These are phyloP conservation scores for Solanum pennellii DNA, from an alignment of 257 asterid genomes.

Conservation along the genomic window DNA sequence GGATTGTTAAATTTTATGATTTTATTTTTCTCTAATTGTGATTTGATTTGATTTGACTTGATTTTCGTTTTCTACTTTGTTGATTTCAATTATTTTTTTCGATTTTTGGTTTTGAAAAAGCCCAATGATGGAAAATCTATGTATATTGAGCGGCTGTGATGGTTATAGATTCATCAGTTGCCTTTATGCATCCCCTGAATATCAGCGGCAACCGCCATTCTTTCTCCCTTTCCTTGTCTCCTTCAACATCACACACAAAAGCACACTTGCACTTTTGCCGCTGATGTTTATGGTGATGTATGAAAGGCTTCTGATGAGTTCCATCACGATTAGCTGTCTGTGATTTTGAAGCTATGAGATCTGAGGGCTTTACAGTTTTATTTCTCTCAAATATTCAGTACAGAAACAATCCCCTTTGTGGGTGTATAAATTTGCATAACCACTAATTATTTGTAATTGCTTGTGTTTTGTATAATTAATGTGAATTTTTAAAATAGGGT, in stretches of 20 bases:
- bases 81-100: neutral
- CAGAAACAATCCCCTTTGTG: neutral
- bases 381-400: neutral
- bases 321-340: slow-evolving; percentile 15
- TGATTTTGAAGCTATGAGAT: slow-evolving; percentile 81
- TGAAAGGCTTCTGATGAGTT: slow-evolving; percentile 35
- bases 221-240: neutral
- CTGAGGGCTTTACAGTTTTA: slow-evolving; percentile 42
- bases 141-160: slow-evolving; percentile 20
- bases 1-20: neutral
- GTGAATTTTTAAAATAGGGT: too few relatives aligned
- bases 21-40: neutral
- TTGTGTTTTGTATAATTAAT: too few relatives aligned
- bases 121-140: slow-evolving; percentile 21
- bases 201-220: slow-evolving; percentile 4
- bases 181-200: slow-evolving; percentile 28
- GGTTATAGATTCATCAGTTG: slow-evolving; percentile 31
- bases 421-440: too few relatives aligned
- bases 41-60: neutral
- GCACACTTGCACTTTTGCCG: neutral
- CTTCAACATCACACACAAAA: neutral
- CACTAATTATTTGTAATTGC: too few relatives aligned
- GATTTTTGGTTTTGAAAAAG: neutral
- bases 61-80: neutral
- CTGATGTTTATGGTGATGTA: slow-evolving; percentile 28